phyloP scores from a whole-genome alignment of 2,329 filamentous ascomycete genomes.

The Akanthomyces muscarius region DNA sequence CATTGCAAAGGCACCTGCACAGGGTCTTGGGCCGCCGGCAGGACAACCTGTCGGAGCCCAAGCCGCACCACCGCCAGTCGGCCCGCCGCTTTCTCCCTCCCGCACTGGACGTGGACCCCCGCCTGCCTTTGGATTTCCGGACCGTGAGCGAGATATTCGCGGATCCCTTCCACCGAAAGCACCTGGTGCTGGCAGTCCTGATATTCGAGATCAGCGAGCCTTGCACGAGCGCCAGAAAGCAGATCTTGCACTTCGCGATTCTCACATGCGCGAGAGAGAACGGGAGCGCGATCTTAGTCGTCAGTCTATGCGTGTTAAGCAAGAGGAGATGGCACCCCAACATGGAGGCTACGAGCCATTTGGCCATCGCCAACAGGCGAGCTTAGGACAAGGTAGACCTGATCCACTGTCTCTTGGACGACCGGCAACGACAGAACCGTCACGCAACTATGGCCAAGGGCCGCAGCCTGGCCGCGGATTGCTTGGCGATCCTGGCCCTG shows the following conservation, averaged over 20 bases:
- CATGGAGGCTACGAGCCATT: constrained; percentile 43
- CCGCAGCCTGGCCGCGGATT: constrained; percentile 35
- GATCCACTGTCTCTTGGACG: constrained; percentile 39
- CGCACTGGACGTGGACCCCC: constrained; percentile 42
- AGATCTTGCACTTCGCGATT: constrained; percentile 30
- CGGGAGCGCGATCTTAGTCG: constrained; percentile 23
- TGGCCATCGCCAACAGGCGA: constrained; percentile 36
- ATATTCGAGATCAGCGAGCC: constrained; percentile 33
- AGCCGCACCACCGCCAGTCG: constrained; percentile 29
- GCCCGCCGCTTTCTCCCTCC: constrained; percentile 46
- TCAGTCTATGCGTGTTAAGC: constrained; percentile 39
- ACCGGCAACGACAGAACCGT: constrained; percentile 40
- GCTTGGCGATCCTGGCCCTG: constrained; percentile 36
- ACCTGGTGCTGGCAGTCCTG: constrained; percentile 29
- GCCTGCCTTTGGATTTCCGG: constrained; percentile 41
- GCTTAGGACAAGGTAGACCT: constrained; percentile 35
- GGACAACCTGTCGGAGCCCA: constrained; percentile 18
- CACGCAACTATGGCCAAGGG: constrained; percentile 37
- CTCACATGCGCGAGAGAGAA: constrained; percentile 24
- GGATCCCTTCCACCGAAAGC: constrained; percentile 40
- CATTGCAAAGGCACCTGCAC: constrained; percentile 41
- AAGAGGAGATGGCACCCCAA: constrained; percentile 43
- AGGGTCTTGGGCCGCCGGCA: constrained; percentile 26
- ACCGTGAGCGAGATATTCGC: constrained; percentile 37
- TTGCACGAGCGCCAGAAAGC: constrained; percentile 32